A percentile compares a stretch with the other conserved stretches of the same genome.
Conservation (phyloP, 768 basidiomycete genomes). For the Dioszegia crocea region DNA sequence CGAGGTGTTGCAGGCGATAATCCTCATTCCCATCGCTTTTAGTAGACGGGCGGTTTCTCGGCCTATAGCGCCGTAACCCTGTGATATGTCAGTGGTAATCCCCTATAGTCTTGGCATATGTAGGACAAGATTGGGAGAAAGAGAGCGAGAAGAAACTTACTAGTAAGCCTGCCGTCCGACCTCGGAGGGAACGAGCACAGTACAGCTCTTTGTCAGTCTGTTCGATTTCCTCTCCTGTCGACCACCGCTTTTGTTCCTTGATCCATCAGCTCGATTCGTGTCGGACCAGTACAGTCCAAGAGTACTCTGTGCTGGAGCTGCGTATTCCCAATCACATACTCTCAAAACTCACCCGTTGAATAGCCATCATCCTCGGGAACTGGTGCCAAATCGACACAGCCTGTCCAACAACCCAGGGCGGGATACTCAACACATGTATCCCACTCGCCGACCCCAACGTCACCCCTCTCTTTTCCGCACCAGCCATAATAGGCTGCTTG, state of each 20-base stretch:
- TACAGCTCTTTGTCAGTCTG: constrained; percentile 17
- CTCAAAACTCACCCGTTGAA: constrained; percentile 29
- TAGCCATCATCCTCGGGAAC: constrained; percentile 28
- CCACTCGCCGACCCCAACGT: constrained; percentile 42
- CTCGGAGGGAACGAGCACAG: constrained; percentile 23
- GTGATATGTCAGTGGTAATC: background rate
- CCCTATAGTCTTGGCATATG: no score
- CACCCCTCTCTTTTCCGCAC: constrained; percentile 13
- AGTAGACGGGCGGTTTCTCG: constrained; percentile 46
- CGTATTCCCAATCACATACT: no score
- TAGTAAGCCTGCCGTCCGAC: constrained; percentile 41
- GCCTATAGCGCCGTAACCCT: constrained; percentile 48
- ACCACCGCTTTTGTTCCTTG: constrained; percentile 30
- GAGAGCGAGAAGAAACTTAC: constrained; percentile 21
- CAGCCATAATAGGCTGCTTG: background rate
- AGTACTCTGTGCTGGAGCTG: no score
- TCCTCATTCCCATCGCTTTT: constrained; percentile 37
- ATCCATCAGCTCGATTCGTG: background rate
- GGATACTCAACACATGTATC: constrained; percentile 45
- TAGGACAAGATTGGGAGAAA: no score
- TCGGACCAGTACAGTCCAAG: no score
- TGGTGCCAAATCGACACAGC: constrained; percentile 34
- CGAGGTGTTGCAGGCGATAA: constrained; percentile 47
- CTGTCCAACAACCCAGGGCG: constrained; percentile 35
- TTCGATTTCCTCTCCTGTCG: constrained; percentile 24